Conservation (phyloP, 495 filamentous ascomycete genomes). For the Neurospora africana region DNA sequence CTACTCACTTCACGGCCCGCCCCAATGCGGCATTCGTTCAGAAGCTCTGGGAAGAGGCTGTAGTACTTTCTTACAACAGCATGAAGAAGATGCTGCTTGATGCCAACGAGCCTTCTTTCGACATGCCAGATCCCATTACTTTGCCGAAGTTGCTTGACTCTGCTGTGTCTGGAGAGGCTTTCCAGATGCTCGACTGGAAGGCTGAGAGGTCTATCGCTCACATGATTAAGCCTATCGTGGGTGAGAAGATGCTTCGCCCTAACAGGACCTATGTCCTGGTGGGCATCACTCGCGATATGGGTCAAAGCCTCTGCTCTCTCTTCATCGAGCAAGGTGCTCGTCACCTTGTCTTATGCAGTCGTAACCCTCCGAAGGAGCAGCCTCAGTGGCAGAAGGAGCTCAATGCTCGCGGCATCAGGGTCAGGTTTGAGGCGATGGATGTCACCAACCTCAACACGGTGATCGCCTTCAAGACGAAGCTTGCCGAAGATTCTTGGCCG, state of each 20-base stretch:
- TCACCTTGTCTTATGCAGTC: slow-evolving; percentile 45
- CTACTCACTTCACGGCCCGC: neutral
- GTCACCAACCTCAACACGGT: slow-evolving; percentile 23
- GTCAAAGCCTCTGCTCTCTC: slow-evolving; percentile 47
- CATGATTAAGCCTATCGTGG: slow-evolving; percentile 8
- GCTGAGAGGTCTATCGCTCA: slow-evolving; percentile 16
- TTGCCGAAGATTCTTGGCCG: slow-evolving; percentile 15
- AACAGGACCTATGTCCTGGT: slow-evolving; percentile 47
- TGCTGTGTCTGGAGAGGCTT: neutral
- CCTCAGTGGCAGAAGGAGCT: slow-evolving; percentile 35
- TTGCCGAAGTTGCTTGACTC: slow-evolving; percentile 15
- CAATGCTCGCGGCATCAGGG: slow-evolving; percentile 15
- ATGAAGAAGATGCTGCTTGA: neutral
- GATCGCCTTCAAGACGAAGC: slow-evolving; percentile 15
- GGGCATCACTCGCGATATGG: slow-evolving; percentile 48
- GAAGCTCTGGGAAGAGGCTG: slow-evolving; percentile 14
- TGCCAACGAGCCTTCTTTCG: neutral
- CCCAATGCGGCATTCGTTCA: neutral
- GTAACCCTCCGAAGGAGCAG: slow-evolving; percentile 30
- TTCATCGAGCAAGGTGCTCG: slow-evolving; percentile 45
- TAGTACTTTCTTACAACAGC: slow-evolving; percentile 9
- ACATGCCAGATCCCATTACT: neutral
- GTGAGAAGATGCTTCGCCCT: slow-evolving; percentile 17
- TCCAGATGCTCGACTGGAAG: slow-evolving; percentile 31
- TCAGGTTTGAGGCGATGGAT: slow-evolving; percentile 27